Evolutionary conservation across 2,329 filamentous ascomycete species (phyloP), one percentile per base, ranked within the genome.

Genomic region (Ceratocystis huliohia): DNA sequence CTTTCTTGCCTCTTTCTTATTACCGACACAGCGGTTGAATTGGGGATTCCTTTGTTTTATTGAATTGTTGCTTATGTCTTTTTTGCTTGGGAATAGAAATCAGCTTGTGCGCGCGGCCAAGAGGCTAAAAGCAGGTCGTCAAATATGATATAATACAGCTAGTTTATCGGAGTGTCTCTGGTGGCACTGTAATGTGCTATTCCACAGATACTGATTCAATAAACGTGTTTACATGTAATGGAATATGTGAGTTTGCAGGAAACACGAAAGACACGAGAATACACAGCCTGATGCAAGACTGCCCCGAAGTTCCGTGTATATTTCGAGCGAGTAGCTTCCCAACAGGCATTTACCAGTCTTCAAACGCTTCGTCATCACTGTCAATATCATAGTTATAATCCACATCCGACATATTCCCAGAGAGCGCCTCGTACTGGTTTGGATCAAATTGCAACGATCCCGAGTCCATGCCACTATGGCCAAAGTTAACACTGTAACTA

Each of bases 11-110:
- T 28, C 37, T 33, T 20, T 33, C 30, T 4, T 22, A 10, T 4
- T 33, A 63, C 44, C 44, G 61, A 63, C 28, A 63, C 61, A 63
- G 61, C 61, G 44, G 61, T 48, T 30, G 44, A 37, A 48, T 63
- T 20, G 44, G 28, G 37, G 10, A 20, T 50, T 50, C 17, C 17
- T 33, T 30, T 33, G 61, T 48, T 63, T 41, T 37, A 45, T 63
- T 63, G 44, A 41, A 48, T 63, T 50, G 41, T 50, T 50, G 30
- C 5, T 37, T 20, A n/a, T n/a, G 56, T 37, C 17, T 28, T 57
- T 28, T 57, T 37, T 59, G 22, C 20, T n/a, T 59, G 30, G 22
- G 30, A 59, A 53, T 22, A 10, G 48, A 25, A 37, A 41, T 13
- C 28, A 37, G 13, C n/a, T 30, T 37, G 22, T 53, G n/a, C 56